Evolutionary conservation across 352 stramenopile genomes (phyloP), one percentile per base, ranked within the genome.

Genomic region (Phytopythium litorale): DNA sequence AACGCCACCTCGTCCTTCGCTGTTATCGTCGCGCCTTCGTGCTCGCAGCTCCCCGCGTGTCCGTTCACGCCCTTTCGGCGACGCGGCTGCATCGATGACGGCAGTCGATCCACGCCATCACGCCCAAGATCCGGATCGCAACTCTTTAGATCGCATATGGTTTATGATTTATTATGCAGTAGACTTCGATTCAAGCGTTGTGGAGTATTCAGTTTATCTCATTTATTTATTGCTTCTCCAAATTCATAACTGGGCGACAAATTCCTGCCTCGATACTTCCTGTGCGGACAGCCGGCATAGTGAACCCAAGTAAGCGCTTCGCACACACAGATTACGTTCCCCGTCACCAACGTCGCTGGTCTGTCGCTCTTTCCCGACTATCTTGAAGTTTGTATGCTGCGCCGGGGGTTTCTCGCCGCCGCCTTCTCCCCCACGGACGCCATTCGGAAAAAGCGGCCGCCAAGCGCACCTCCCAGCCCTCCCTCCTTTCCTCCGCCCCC

Each of bases 301-400:
- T 25, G n/a, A 25, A 49, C 18, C 42, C 42, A 49, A 49, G 42
- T 49, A 16, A 49, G 42, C 18, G 7, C 7, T 9, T 23, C 40
- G 4, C 18, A 8, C 4, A 13, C 40, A 18, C 21, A 7, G 50
- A 56, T 56, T 56, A 42, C 50, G 28, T n/a, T n/a, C 30, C 6
- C 4, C 50, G 50, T n/a, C 42, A 23, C 6, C 6, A 15, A 11
- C 42, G 42, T 49, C 7, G 19, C 21, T 25, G 15, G 25, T 42
- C 18, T 42, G n/a, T 25, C 28, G 30, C 28, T 42, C 50, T 56
- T 25, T 13, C 50, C 50, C 16, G 5, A 42, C 25, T 42, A 8
- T 56, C 15, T 56, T 56, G 50, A 56, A 42, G 50, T 56, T 56
- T 56, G 50, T 56, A 56, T 56, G 28, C 48, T 54, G 19, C 5